phyloP scores from a whole-genome alignment of 1,284 basidiomycete species.

The Austroboletus niveus region DNA sequence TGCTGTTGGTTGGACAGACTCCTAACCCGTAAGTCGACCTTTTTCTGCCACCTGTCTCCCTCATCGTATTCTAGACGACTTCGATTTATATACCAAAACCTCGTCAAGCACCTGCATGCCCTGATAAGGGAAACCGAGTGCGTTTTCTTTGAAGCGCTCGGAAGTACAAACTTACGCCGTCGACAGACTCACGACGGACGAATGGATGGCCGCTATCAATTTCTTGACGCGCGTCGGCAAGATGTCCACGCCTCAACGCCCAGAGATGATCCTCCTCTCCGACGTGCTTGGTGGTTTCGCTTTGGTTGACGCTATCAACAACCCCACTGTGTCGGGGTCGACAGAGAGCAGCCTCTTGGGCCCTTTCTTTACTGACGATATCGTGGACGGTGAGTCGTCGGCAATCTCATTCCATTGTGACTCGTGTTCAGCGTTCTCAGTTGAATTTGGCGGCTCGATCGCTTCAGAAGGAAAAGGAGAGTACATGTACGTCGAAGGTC shows the following conservation, averaged over 20 bases:
- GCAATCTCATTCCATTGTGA: neutral
- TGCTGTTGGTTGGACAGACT: slow-evolving; percentile 45
- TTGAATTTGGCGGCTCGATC: slow-evolving; percentile 59
- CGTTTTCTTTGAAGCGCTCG: slow-evolving; percentile 7
- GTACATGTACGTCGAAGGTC: slow-evolving; percentile 78
- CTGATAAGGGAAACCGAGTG: slow-evolving; percentile 70
- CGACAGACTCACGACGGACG: slow-evolving; percentile 68
- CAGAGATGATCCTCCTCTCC: slow-evolving; percentile 84
- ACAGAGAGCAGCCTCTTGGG: slow-evolving; percentile 81
- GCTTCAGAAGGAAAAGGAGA: slow-evolving; percentile 82
- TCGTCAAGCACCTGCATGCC: slow-evolving; percentile 65
- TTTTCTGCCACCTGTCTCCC: neutral
- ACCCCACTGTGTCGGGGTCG: slow-evolving; percentile 61
- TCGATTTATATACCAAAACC: slow-evolving; percentile 47
- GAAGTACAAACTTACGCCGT: neutral
- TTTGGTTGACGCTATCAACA: slow-evolving; percentile 76
- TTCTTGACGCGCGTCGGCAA: slow-evolving; percentile 77
- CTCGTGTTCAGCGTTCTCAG: slow-evolving; percentile 30
- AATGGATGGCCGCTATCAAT: slow-evolving; percentile 80
- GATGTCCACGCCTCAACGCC: slow-evolving; percentile 68
- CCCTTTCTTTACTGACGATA: slow-evolving; percentile 83
- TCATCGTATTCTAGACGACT: slow-evolving; percentile 35
- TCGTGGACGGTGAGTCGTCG: slow-evolving; percentile 57
- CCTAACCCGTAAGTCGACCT: slow-evolving; percentile 38
- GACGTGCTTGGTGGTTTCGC: slow-evolving; percentile 78